Evolutionary conservation across 441 rosid species (phyloP), one percentile per base, ranked within the genome.

Genomic region (Gossypium schwendimanii): DNA sequence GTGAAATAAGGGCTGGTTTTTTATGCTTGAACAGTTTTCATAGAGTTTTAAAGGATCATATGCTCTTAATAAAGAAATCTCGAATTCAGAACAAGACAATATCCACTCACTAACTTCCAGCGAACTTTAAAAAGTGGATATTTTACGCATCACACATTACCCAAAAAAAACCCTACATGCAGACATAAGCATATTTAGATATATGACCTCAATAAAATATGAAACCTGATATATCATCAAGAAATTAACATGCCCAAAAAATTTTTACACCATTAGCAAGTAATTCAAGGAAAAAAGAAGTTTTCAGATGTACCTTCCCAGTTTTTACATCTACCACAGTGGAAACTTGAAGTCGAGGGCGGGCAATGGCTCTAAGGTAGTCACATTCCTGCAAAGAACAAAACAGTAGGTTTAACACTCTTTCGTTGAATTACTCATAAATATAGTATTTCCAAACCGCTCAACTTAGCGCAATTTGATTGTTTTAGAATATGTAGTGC

Each of bases 241-340:
- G 21, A 21, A 65, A 65, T 24, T 7, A 47, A 66, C 52, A n/a
- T 47, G 70, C 57, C 36, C 17, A 68, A 26, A 23, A 41, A 14
- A 0, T 0, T 63, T 26, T 5, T 62, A 24, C 12, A 21, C 15
- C 33, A 18, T 11, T 9, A 54, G 31, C 44, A 50, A 50, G 49
- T 31, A 72, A 41, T 20, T 63, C 41, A 47, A 49, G 60, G 49
- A 24, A 73, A 69, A 50, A 64, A 64, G 59, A 66, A 28, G 33
- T 44, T 23, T 26, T 23, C 55, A 49, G 36, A 73, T 58, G 64
- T 84, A 91, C 98, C 96, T 94, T 89, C 78, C 99, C 98, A 0
- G 99, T 94, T 83, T 73, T 89, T 15, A 81, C 39, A 85, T 94
- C 99, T 69, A 94, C 98, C 70, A 94, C 99, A 9, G 94, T 91